Evolutionary conservation across 2,329 filamentous ascomycete species (phyloP), one percentile per base, ranked within the genome.

Genomic region (Graphiopsis chlorocephala): DNA sequence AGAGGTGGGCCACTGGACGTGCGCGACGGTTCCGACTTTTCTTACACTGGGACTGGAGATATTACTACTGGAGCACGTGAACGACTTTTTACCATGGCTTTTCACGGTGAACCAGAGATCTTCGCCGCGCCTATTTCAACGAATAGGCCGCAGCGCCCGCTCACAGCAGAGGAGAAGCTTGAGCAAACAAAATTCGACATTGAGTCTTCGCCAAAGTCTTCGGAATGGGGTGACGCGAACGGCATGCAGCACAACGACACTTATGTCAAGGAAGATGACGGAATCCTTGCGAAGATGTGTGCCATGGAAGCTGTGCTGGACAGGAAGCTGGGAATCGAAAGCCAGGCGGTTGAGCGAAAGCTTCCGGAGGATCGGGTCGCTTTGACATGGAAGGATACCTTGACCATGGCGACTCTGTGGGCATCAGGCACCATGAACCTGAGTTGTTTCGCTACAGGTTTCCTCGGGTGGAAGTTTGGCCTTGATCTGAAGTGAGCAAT

Each of bases 391-490:
- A 71, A 72, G 48, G 68, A 71, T 4, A 70, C 72, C 60, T 65
- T 75, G 33, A 72, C 70, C 55, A 76, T 76, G 74, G 70, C 71
- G 5, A 61, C 73, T 35, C 69, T 77, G n/a, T 77, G 75, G 75
- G 73, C 74, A 15, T 69, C 67, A 20, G 75, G 75, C 8, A 76
- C 74, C 6, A 74, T 77, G 75, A 76, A 76, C 64, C 62, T 76
- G 17, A 71, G 68, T 15, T 77, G 75, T 65, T 74, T 77, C 66
- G 72, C 75, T 4, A 76, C 74, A 57, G 83, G 74, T 53, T 76
- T 84, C 57, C 71, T 85, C 4, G 82, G 82, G 4, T 79, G 78
- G 64, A 78, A 82, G 65, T 83, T 83, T 65, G 81, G 80, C 1
- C 72, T 84, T 48, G 76, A 76, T 28, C 73, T 84, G 29, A 75